These are phyloP conservation scores for Trypanosoma cruzi DNA, from an alignment of 208 protist genomes.

Conservation along the genomic window DNA sequence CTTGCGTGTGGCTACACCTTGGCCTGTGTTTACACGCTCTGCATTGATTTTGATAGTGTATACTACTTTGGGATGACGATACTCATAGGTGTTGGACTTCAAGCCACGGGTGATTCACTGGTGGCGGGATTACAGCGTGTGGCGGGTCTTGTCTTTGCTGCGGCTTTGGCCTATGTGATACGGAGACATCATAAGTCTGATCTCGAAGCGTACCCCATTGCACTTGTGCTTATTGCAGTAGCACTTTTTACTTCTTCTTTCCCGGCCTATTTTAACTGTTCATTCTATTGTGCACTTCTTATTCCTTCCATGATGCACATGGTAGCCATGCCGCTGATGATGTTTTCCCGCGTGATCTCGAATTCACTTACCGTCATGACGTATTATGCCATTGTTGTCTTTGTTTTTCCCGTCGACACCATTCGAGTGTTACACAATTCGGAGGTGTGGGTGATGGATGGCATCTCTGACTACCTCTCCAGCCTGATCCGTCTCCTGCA, in stretches of 20 bases:
- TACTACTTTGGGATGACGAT: constrained; percentile 82
- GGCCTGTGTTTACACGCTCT: constrained; percentile 39
- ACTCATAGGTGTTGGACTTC: constrained; percentile 59
- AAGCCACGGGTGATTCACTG: constrained; percentile 62
- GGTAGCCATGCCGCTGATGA: constrained; percentile 28
- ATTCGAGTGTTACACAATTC: constrained; percentile 45
- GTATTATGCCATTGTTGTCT: constrained; percentile 71
- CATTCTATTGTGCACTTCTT: constrained; percentile 52
- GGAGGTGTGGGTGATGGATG: constrained; percentile 34
- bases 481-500: constrained; percentile 36
- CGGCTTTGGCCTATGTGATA: constrained; percentile 50
- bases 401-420: constrained; percentile 70
- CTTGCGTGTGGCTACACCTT: constrained; percentile 60
- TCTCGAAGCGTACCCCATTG: constrained; percentile 29
- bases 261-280: constrained; percentile 39
- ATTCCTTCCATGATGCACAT: constrained; percentile 38
- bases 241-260: constrained; percentile 42
- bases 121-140: constrained; percentile 56
- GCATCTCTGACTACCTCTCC: constrained; percentile 38
- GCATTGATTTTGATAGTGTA: constrained; percentile 43
- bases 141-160: constrained; percentile 50
- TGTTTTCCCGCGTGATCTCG: constrained; percentile 46
- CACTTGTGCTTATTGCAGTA: constrained; percentile 43
- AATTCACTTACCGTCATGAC: constrained; percentile 67
- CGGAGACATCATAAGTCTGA: constrained; percentile 39